phyloP scores from a whole-genome alignment of 257 asterid species.

The Thymus mandschuricus region DNA sequence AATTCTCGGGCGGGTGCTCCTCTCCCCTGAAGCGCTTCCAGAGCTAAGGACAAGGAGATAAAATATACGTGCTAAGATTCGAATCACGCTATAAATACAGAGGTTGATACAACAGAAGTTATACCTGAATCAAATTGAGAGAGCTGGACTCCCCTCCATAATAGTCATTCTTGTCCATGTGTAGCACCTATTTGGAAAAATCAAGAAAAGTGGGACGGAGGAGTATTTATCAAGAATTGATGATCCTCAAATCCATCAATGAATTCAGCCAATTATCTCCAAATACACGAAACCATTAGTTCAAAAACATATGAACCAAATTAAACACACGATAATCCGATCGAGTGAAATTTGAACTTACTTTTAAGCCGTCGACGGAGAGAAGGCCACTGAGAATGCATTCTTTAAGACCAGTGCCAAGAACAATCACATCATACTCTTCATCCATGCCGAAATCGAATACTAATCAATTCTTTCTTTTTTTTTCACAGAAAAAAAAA shows the following conservation, averaged over 20 bases:
- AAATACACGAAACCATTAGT: too few species aligned
- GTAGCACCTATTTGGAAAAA: constrained; percentile 61
- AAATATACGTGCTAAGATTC: neutral
- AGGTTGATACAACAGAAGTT: neutral
- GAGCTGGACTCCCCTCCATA: constrained; percentile 97
- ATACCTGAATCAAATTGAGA: constrained; percentile 82
- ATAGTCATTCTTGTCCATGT: constrained; percentile 96
- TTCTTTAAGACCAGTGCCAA: constrained; percentile 96
- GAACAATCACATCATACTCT: constrained; percentile 92
- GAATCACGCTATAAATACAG: too few species aligned
- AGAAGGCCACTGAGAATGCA: constrained; percentile 94
- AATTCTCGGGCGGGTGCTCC: constrained; percentile 65
- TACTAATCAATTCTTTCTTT: neutral
- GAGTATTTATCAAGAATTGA: too few species aligned
- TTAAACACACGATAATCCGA: too few species aligned
- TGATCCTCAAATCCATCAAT: too few species aligned
- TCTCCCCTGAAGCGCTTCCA: constrained; percentile 96
- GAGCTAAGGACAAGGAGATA: constrained; percentile 50
- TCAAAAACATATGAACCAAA: too few species aligned
- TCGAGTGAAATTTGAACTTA: constrained; percentile 16
- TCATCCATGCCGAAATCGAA: constrained; percentile 63
- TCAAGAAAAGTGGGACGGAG: too few species aligned
- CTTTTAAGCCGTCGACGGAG: constrained; percentile 91
- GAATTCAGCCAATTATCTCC: too few species aligned
- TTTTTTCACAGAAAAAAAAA: neutral